phyloP scores from a whole-genome alignment of 208 protist species.

The Trypanosoma mega region DNA sequence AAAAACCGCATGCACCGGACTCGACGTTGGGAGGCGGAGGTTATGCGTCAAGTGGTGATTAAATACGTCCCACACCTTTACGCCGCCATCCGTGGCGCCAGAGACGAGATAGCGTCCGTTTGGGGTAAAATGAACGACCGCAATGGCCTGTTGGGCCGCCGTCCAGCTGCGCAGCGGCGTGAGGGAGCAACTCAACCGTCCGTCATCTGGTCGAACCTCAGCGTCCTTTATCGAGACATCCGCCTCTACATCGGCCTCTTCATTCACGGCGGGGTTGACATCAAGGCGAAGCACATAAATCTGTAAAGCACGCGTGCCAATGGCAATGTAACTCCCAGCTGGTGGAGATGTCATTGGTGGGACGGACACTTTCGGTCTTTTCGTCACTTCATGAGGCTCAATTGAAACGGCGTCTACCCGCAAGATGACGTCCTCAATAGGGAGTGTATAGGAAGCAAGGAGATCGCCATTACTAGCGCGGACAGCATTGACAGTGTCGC shows the following conservation, averaged over 20 bases:
- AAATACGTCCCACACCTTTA: conserved; percentile 89
- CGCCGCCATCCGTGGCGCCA: conserved; percentile 76
- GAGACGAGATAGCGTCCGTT: conserved; percentile 70
- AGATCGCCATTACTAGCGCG: conserved; percentile 46
- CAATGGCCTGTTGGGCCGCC: conserved; percentile 87
- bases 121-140: conserved; percentile 69
- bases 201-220: not conserved
- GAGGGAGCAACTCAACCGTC: conserved; percentile 29
- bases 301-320: conserved; percentile 78
- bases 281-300: conserved; percentile 75
- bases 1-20: conserved; percentile 64
- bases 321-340: conserved; percentile 69
- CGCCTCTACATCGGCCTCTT: not conserved
- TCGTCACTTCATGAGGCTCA: conserved; percentile 6
- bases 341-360: too few relatives aligned
- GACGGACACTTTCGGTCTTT: too few relatives aligned
- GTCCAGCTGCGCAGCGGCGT: conserved; percentile 69
- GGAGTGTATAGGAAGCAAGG: conserved; percentile 71
- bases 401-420: conserved; percentile 77
- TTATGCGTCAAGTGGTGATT: conserved; percentile 92
- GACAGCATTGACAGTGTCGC: conserved; percentile 81
- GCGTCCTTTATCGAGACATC: conserved; percentile 17
- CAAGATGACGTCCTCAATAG: conserved; percentile 84
- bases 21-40: conserved; percentile 48
- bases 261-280: conserved; percentile 7